A percentile compares a stretch with the other conserved stretches of the same genome.
phyloP scores from a whole-genome alignment of 2,329 filamentous ascomycete genomes.

The Cytospora leucostoma region DNA sequence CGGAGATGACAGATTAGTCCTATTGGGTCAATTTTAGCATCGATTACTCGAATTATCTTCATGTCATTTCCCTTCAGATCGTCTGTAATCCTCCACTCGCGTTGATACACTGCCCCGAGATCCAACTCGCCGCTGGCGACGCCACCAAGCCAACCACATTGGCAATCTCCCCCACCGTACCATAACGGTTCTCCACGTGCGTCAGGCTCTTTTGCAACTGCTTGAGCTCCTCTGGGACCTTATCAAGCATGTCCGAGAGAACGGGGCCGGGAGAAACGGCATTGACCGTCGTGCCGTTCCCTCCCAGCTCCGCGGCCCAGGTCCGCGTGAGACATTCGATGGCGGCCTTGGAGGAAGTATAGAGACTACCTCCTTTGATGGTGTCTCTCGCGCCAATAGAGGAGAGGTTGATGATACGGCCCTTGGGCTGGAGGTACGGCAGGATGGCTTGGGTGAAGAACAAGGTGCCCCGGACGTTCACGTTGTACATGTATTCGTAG shows the following conservation, averaged over 20 bases:
- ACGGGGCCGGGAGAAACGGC: slow-evolving; percentile 61
- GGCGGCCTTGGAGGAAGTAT: slow-evolving; percentile 60
- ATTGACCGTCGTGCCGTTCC: slow-evolving; percentile 61
- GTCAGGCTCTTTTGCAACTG: slow-evolving; percentile 52
- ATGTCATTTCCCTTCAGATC: slow-evolving; percentile 21
- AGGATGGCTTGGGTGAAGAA: slow-evolving; percentile 56
- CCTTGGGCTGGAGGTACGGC: slow-evolving; percentile 48
- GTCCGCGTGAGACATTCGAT: slow-evolving; percentile 60
- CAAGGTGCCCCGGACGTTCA: slow-evolving; percentile 59
- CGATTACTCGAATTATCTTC: neutral
- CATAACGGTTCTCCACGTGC: slow-evolving; percentile 52
- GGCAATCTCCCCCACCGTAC: slow-evolving; percentile 55
- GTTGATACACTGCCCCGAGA: slow-evolving; percentile 58
- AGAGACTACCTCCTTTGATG: slow-evolving; percentile 49
- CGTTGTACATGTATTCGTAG: slow-evolving; percentile 55
- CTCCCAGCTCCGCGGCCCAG: slow-evolving; percentile 60
- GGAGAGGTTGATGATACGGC: slow-evolving; percentile 60
- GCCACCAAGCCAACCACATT: slow-evolving; percentile 58
- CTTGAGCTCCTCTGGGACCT: slow-evolving; percentile 50
- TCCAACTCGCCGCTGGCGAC: slow-evolving; percentile 49
- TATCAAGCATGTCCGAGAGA: slow-evolving; percentile 46
- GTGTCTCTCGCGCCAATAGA: slow-evolving; percentile 53
- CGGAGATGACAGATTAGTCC: no score
- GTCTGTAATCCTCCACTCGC: slow-evolving; percentile 49
- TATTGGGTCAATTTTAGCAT: neutral